Conservation (phyloP, 2,329 filamentous ascomycete species). For the Thielaviopsis ethacetica region DNA sequence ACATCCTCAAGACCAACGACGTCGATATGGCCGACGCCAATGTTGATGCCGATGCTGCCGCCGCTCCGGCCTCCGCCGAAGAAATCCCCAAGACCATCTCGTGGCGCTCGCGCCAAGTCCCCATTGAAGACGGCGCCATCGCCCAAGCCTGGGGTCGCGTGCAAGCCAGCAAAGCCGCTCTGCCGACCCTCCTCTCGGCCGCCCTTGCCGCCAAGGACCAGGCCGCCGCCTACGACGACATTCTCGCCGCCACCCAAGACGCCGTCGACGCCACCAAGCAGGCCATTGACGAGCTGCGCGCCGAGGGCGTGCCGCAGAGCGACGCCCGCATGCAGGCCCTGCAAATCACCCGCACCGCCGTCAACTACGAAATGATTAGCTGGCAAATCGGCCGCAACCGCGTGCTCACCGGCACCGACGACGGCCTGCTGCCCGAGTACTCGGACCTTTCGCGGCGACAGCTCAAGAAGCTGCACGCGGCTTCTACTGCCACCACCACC, state of each 20-base stretch:
- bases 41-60: constrained; percentile 29
- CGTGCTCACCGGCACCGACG: constrained; percentile 66
- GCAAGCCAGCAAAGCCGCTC: constrained; percentile 19
- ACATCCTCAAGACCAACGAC: constrained; percentile 40
- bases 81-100: constrained; percentile 57
- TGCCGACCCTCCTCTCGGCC: constrained; percentile 24
- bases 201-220: constrained; percentile 43
- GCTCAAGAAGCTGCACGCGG: constrained; percentile 29
- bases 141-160: constrained; percentile 67
- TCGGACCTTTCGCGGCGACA: constrained; percentile 29
- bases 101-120: constrained; percentile 75
- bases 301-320: constrained; percentile 68
- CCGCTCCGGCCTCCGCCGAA: constrained; percentile 31
- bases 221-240: constrained; percentile 77
- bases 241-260: constrained; percentile 82
- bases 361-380: constrained; percentile 85
- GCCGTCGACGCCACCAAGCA: constrained; percentile 85
- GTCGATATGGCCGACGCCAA: constrained; percentile 14
- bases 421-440: constrained; percentile 49
- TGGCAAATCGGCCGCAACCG: constrained; percentile 91
- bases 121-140: constrained; percentile 85
- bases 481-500: constrained; percentile 27
- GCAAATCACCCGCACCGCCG: constrained; percentile 80
- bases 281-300: constrained; percentile 76
- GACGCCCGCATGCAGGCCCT: constrained; percentile 82